A percentile compares a stretch with the other conserved stretches of the same genome.
These are phyloP conservation scores for Magnaporthiopsis incrustans DNA, from an alignment of 2,329 filamentous ascomycete genomes.

Conservation along the genomic window DNA sequence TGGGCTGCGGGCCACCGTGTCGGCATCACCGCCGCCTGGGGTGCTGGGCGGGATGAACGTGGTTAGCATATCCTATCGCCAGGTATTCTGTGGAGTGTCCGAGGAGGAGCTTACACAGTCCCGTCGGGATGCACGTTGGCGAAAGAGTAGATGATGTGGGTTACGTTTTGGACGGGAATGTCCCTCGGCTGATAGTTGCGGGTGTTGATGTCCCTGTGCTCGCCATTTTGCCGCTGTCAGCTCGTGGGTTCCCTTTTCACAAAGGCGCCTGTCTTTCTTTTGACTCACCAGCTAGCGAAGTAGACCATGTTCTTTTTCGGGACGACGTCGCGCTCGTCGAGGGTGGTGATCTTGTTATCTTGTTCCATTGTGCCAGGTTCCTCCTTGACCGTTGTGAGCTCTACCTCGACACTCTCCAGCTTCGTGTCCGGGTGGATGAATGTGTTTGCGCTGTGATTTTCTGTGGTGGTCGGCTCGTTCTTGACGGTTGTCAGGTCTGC, in stretches of 20 bases:
- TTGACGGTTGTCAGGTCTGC: too few species aligned
- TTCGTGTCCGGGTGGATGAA: too few species aligned
- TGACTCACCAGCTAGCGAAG: slow-evolving; percentile 39
- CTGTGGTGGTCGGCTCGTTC: too few species aligned
- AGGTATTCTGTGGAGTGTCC: background rate
- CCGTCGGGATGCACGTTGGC: slow-evolving; percentile 66
- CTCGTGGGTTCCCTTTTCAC: slow-evolving; percentile 5
- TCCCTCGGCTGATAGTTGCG: slow-evolving; percentile 65
- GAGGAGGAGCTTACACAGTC: slow-evolving; percentile 50
- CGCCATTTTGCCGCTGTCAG: background rate
- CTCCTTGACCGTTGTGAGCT: too few species aligned
- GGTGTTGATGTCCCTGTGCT: slow-evolving; percentile 59
- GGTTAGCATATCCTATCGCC: background rate
- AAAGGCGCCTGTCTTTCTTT: background rate
- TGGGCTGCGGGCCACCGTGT: slow-evolving; percentile 3
- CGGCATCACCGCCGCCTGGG: slow-evolving; percentile 1
- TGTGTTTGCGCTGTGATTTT: too few species aligned
- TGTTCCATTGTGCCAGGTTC: too few species aligned
- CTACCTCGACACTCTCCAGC: too few species aligned
- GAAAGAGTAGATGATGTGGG: slow-evolving; percentile 75
- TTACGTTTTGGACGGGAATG: slow-evolving; percentile 61
- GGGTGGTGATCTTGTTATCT: too few species aligned
- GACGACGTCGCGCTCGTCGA: background rate
- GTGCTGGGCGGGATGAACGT: background rate
- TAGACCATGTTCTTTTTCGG: slow-evolving; percentile 33